Base-by-base conservation (phyloP, 306 rosid species). In the Cyclanthera cordifolia region DNA sequence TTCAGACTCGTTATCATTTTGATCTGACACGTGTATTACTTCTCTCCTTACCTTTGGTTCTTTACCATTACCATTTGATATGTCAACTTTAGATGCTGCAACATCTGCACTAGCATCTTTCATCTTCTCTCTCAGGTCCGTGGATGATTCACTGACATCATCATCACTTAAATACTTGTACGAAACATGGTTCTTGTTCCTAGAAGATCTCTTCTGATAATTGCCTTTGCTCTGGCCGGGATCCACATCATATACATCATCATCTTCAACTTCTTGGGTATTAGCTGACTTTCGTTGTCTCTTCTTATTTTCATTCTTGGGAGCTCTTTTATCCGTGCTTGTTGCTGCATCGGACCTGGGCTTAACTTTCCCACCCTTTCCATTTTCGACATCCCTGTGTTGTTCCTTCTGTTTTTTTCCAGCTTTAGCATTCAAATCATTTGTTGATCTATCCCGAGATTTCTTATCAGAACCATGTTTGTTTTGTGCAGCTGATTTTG, bases 141-240 rank as follows among this genome's bases (percentile, higher is more conserved):
- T 45, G 24, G 74, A 78, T 21, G 82, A 78, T 58, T 49, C 75
- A 60, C 74, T 45, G 46, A n/a, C 72, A 64, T 70, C 81, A 74
- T 74, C 67, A 49, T 25, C 68, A 50, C 63, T 56, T 30, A 27
- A 2, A 72, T 72, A 76, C 57, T 83, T 79, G 82, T 23, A 74
- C 3, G 79, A 69, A 82, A 78, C 78, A 64, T 57, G 77, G 72
- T 77, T 83, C 67, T 80, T 88, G 45, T 76, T 68, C 76, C 86
- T 78, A 23, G 85, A 69, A 67, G 88, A 73, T 83, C 72, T 83
- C 70, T 86, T 70, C 43, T 10, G 61, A 53, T 58, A 66, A 45
- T 28, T 27, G 39, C 25, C 75, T 80, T 49, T 73, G 48, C 27
- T 45, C 17, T 7, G 66, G 57, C 69, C 50, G 5, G 78, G 70